Conservation (phyloP, 2,329 filamentous ascomycete genomes). For the Aspergillus thermomutatus region DNA sequence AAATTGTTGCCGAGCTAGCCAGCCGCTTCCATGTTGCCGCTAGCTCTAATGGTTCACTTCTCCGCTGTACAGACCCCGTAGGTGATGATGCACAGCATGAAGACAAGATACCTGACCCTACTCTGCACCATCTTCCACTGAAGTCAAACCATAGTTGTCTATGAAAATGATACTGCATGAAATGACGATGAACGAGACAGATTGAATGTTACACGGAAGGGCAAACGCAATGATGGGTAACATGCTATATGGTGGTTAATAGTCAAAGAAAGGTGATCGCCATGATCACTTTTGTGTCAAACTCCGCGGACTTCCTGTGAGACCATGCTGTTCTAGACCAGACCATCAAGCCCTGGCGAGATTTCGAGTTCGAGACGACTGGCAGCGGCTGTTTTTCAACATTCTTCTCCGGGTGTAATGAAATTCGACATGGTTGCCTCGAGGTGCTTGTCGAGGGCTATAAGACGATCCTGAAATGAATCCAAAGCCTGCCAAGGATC, state of each 20-base stretch:
- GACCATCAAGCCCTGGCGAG: background rate
- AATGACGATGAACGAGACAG: background rate
- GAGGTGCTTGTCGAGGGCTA: slow-evolving; percentile 15
- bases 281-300: background rate
- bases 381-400: background rate
- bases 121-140: background rate
- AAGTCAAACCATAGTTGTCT: background rate
- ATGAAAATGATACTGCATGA: background rate
- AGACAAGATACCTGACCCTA: background rate
- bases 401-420: slow-evolving; percentile 10
- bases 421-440: slow-evolving; percentile 15
- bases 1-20: background rate
- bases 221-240: background rate
- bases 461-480: slow-evolving; percentile 16
- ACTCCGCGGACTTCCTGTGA: background rate
- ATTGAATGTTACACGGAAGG: background rate
- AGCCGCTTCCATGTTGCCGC: background rate
- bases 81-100: too few relatives aligned
- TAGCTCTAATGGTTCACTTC: background rate
- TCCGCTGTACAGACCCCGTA: background rate
- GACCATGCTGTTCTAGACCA: background rate
- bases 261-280: background rate
- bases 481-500: slow-evolving; percentile 15
- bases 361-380: background rate
- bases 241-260: background rate